phyloP scores from a whole-genome alignment of 345 rosid species.

The Crucihimalaya himalaica region DNA sequence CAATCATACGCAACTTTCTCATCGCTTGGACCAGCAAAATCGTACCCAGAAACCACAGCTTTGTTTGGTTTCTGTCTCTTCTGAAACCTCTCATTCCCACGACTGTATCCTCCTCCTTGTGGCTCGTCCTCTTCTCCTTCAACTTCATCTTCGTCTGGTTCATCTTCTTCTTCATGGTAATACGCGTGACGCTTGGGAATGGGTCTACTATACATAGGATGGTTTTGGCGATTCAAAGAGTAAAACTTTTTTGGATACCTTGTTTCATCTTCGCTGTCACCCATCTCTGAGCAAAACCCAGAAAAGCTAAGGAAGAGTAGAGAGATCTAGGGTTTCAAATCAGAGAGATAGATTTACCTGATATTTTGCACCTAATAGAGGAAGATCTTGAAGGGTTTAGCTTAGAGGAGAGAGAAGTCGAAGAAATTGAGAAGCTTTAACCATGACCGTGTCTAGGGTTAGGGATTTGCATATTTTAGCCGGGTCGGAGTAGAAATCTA shows the following conservation, averaged over 20 bases:
- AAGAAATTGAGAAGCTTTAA: slow-evolving; percentile 3
- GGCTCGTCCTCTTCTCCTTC: slow-evolving; percentile 49
- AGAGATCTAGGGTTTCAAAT: slow-evolving; percentile 37
- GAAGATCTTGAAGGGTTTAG: slow-evolving; percentile 5
- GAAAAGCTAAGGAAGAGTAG: slow-evolving; percentile 14
- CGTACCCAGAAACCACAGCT: slow-evolving; percentile 66
- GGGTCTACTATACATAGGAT: slow-evolving; percentile 45
- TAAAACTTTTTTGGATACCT: slow-evolving; percentile 64
- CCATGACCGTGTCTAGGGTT: slow-evolving; percentile 29
- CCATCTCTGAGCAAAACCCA: slow-evolving; percentile 54
- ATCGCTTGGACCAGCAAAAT: slow-evolving; percentile 68
- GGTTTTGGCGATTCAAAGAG: slow-evolving; percentile 60
- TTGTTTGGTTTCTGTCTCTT: slow-evolving; percentile 79
- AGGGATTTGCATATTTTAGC: slow-evolving; percentile 23
- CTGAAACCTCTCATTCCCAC: slow-evolving; percentile 57
- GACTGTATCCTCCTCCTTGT: slow-evolving; percentile 36
- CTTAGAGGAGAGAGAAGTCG: neutral
- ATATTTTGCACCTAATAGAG: neutral
- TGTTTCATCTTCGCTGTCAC: slow-evolving; percentile 69
- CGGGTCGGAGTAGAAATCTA: slow-evolving; percentile 33
- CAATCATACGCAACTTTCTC: slow-evolving; percentile 76
- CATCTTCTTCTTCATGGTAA: slow-evolving; percentile 45
- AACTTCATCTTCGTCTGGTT: slow-evolving; percentile 34
- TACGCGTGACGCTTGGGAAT: slow-evolving; percentile 37
- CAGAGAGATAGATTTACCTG: slow-evolving; percentile 19